phyloP scores from a whole-genome alignment of 352 stramenopile genomes.

The Pythium coloratum region DNA sequence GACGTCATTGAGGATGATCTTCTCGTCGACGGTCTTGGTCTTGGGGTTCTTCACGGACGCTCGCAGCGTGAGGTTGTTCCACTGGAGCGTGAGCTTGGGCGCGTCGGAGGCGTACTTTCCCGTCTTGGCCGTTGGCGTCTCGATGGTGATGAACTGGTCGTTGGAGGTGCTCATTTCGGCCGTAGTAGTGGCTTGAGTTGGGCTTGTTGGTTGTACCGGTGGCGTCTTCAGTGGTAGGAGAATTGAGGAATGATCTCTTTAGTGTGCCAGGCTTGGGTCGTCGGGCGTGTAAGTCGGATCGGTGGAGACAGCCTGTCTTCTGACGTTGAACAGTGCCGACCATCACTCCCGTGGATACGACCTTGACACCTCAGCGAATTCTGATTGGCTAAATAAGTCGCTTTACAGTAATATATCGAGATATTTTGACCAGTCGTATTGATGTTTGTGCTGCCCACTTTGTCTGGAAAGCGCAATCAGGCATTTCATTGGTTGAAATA shows the following conservation, averaged over 20 bases:
- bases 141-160: slow-evolving; percentile 14
- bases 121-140: slow-evolving; percentile 11
- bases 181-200: not conserved
- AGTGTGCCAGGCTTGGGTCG: no score
- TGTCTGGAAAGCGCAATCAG: not conserved
- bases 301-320: not conserved
- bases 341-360: not conserved
- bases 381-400: not conserved
- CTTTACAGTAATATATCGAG: not conserved
- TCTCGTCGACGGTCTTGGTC: slow-evolving; percentile 48
- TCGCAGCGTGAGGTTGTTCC: slow-evolving; percentile 37
- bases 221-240: not conserved
- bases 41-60: slow-evolving; percentile 36
- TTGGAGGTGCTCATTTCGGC: not conserved
- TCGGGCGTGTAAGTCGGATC: no score
- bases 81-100: slow-evolving; percentile 34
- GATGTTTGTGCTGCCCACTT: not conserved
- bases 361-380: not conserved
- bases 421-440: not conserved
- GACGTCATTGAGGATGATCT: slow-evolving; percentile 55
- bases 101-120: not conserved
- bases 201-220: not conserved
- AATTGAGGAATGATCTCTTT: not conserved
- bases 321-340: not conserved
- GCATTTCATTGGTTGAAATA: not conserved